Evolutionary conservation across 2,329 filamentous ascomycete genomes (phyloP).

Genomic region (Myriosclerotinia curreyana): DNA sequence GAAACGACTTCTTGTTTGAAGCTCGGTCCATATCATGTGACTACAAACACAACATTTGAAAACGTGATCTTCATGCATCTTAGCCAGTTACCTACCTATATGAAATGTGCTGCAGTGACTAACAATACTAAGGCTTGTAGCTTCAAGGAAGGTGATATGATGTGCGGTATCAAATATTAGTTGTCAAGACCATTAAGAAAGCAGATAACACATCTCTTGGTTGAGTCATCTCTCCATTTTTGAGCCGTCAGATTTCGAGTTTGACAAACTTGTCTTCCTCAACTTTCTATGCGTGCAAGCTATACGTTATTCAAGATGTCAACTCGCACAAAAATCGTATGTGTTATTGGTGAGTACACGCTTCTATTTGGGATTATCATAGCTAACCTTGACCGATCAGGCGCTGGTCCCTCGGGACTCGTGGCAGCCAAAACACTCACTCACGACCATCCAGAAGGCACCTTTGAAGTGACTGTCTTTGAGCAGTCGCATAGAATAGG

Average conservation of each 20-base stretch:
- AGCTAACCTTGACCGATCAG: slow-evolving; percentile 42
- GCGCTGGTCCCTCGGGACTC: slow-evolving; percentile 66
- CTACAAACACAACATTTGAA: not conserved
- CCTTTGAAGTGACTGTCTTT: slow-evolving; percentile 67
- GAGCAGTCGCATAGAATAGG: slow-evolving; percentile 65
- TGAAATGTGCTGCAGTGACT: not conserved
- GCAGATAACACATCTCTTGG: not conserved
- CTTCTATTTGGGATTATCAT: not conserved
- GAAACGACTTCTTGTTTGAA: not conserved
- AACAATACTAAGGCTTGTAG: not conserved
- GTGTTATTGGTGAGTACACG: slow-evolving; percentile 32
- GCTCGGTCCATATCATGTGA: not conserved
- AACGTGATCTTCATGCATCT: slow-evolving; percentile 14
- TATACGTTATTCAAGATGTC: slow-evolving; percentile 11
- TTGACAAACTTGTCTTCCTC: not conserved
- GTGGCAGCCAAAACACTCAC: slow-evolving; percentile 72
- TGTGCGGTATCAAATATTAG: not conserved
- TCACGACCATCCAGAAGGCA: slow-evolving; percentile 51
- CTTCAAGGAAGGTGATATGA: not conserved
- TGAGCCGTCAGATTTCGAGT: not conserved
- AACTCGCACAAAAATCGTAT: slow-evolving; percentile 30
- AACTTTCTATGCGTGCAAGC: slow-evolving; percentile 15
- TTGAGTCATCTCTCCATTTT: not conserved
- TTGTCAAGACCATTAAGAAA: not conserved
- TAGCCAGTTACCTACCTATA: not conserved